Evolutionary conservation across 768 basidiomycete genomes (phyloP).

Genomic region (Gyrodon lividus): DNA sequence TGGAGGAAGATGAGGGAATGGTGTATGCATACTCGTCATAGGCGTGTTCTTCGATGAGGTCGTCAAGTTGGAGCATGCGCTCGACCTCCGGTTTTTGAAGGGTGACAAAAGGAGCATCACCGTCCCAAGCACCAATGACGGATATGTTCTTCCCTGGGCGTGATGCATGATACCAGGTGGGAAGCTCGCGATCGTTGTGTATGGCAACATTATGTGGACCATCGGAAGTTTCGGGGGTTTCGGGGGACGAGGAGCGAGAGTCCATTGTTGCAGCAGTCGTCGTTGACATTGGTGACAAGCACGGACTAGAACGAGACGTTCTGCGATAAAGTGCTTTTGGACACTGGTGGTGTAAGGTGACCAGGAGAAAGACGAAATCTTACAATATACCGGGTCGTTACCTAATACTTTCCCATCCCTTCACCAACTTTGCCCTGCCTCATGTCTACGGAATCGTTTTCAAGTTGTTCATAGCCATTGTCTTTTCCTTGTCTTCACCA

Average conservation of each 20-base stretch:
- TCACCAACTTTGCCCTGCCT: neutral
- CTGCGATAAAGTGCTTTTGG: slow-evolving; percentile 1
- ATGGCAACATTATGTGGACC: slow-evolving; percentile 48
- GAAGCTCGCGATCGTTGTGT: slow-evolving; percentile 40
- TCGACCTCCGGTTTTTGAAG: slow-evolving; percentile 50
- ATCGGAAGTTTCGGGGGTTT: slow-evolving; percentile 65
- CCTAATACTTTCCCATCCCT: slow-evolving; percentile 18
- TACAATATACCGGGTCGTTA: slow-evolving; percentile 10
- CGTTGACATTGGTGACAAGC: slow-evolving; percentile 49
- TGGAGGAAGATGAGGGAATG: slow-evolving; percentile 5
- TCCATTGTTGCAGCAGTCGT: slow-evolving; percentile 49
- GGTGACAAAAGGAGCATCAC: slow-evolving; percentile 38
- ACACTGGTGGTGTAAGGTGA: neutral
- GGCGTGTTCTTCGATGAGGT: slow-evolving; percentile 69
- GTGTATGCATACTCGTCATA: slow-evolving; percentile 65
- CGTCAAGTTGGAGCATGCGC: slow-evolving; percentile 65
- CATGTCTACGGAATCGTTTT: neutral
- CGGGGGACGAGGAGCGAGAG: slow-evolving; percentile 73
- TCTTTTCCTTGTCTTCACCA: slow-evolving; percentile 24
- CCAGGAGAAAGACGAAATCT: neutral
- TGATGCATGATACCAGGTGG: slow-evolving; percentile 58
- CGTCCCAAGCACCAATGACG: slow-evolving; percentile 43
- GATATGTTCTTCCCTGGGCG: slow-evolving; percentile 41
- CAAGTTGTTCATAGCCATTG: neutral
- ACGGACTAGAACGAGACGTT: slow-evolving; percentile 7